Conservation (phyloP, 2,329 filamentous ascomycete genomes). For the Aureobasidium leucospermi region DNA sequence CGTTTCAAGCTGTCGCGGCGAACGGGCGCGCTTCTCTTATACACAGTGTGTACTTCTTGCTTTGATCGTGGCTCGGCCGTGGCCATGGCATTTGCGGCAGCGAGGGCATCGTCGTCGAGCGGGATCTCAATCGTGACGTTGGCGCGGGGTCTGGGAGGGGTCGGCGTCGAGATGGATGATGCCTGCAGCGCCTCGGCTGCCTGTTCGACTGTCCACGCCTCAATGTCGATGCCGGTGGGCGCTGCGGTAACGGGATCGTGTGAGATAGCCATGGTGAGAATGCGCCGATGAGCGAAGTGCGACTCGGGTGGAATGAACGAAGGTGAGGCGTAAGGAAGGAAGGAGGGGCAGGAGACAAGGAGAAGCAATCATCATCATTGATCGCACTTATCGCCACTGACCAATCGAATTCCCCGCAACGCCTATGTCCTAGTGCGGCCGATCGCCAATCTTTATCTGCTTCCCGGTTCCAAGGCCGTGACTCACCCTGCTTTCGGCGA, state of each 20-base stretch:
- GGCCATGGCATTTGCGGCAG: conserved; percentile 16
- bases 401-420: conserved; percentile 7
- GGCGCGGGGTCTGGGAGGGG: conserved; percentile 34
- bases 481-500: not conserved
- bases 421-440: not conserved
- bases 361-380: conserved; percentile 1
- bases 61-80: conserved; percentile 18
- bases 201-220: conserved; percentile 42
- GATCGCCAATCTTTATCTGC: conserved; percentile 8
- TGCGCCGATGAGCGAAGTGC: not conserved
- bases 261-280: conserved; percentile 10
- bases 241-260: not conserved
- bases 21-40: conserved; percentile 47
- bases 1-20: conserved; percentile 56
- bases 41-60: conserved; percentile 36
- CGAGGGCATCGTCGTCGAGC: conserved; percentile 50
- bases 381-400: not conserved
- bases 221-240: conserved; percentile 23
- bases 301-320: not conserved
- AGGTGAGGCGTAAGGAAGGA: not conserved
- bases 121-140: conserved; percentile 65
- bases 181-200: conserved; percentile 36
- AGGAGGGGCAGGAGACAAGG: not conserved
- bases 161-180: conserved; percentile 31
- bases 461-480: not conserved